Evolutionary conservation across 169 alveolate genomes (phyloP), one percentile per base, ranked within the genome.

Genomic region (Plasmodium chabaudi): DNA sequence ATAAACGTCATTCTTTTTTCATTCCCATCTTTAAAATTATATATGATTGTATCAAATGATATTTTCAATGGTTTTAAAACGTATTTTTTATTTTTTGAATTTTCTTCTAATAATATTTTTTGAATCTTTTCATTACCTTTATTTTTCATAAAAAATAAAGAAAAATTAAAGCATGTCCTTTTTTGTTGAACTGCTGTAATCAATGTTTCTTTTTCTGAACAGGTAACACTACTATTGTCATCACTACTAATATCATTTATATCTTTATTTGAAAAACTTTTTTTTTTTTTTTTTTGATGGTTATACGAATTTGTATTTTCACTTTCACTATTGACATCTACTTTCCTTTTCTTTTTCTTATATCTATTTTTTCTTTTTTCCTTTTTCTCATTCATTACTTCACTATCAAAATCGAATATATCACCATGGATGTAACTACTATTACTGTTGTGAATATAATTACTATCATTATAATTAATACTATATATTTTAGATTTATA

Each of bases 1-100:
- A 64, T 3, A 21, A 77, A 77, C 0, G 44, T 51, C 9, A 77
- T 0, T 15, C 53, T 77, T 23, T 77, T 77, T 9, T 77, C 88
- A 17, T 42, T 77, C 0, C 39, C 27, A 9, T 64, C 68, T 25
- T 77, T 77, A 19, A 57, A 77, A 23, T 77, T 77, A 44, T 77
- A 77, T 21, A 69, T 77, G 9, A 77, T 77, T 77, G 63, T 60
- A 21, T 77, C 88, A 9, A 77, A 10, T 19, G 63, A 77, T 25
- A 77, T 61, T 64, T 77, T 77, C 19, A 49, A 42, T 63, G 88
- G 88, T 34, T 77, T 77, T 56, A 77, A 17, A 4, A 77, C 34
- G 44, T 77, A 77, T 56, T 55, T 63, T 15, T 63, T 75, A 9
- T 15, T 15, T 57, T 77, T 57, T 21, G 49, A 49, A 9, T 51